Evolutionary conservation across 1,284 basidiomycete species (phyloP), one percentile per base, ranked within the genome.

Genomic region (Moesziomyces sp.): DNA sequence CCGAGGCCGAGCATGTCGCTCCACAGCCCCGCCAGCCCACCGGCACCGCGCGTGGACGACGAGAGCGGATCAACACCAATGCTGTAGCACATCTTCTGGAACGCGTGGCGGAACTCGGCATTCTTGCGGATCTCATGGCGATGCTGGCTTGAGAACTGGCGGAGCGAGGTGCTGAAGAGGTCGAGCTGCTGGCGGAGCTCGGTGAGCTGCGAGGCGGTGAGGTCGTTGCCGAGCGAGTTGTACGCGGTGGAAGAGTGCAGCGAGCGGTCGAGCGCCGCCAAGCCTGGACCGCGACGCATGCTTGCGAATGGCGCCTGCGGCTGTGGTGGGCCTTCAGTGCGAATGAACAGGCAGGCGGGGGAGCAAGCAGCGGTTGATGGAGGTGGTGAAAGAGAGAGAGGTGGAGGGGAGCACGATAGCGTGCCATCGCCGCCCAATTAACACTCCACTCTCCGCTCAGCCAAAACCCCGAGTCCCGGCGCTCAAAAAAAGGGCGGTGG

Each of bases 51-150:
- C 35, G 49, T 3, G 51, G 76, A 52, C 14, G 72, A 48, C 0
- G 82, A 92, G 19, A 99, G 88, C 0, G 97, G 96, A 84, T 99
- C 97, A 19, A 99, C 93, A 28, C 94, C 94, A 58, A 99, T 92
- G 16, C 91, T 91, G 1, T 91, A 89, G 83, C 97, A 99, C 94
- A 99, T 97, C 66, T 93, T 91, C 78, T 95, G 93, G 85, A 99
- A 99, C 16, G 91, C 91, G 87, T 92, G 91, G 3, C 96, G 88
- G 83, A 99, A 96, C 2, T 89, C 88, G 1, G 97, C 93, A 80
- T 97, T 93, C 58, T 88, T 88, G 62, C 90, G 75, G 81, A 99
- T 98, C 62, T 92, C 90, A 48, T 91, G 89, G 23, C 93, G 90
- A 84, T 98, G 95, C 13, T 88, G 89, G 6, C 89, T 86, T 0